Percentiles rank a stretch among this genome's conserved stretches.
Evolutionary conservation across 2,329 filamentous ascomycete species (phyloP).

Genomic region (Aspergillus sp.): DNA sequence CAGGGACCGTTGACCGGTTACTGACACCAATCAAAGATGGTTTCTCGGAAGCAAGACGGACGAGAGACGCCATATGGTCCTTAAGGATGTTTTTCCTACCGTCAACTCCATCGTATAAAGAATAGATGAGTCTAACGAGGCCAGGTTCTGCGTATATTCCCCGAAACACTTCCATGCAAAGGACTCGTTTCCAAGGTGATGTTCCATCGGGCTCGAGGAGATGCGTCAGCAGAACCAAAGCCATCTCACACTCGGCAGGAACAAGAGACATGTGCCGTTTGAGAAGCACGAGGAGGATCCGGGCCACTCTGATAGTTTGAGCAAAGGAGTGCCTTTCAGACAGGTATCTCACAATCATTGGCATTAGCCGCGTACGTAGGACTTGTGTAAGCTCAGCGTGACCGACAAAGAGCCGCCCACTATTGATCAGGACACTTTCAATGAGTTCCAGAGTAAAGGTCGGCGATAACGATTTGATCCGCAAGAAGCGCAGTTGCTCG

Average conservation of each 20-base stretch:
- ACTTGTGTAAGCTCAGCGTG: conserved; percentile 81
- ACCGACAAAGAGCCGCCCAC: conserved; percentile 72
- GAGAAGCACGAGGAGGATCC: conserved; percentile 79
- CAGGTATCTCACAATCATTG: conserved; percentile 73
- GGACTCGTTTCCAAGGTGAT: conserved; percentile 76
- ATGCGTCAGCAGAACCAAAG: conserved; percentile 76
- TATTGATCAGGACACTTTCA: conserved; percentile 83
- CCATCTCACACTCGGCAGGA: conserved; percentile 75
- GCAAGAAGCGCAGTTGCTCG: conserved; percentile 76
- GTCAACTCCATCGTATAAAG: conserved; percentile 71
- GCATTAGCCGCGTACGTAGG: conserved; percentile 74
- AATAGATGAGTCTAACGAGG: conserved; percentile 75
- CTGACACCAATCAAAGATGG: conserved; percentile 84
- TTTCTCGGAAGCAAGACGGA: conserved; percentile 89
- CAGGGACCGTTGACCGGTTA: conserved; percentile 81
- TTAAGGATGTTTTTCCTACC: conserved; percentile 74
- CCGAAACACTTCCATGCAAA: conserved; percentile 89
- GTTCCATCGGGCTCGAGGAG: conserved; percentile 80
- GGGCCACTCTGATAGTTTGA: conserved; percentile 74
- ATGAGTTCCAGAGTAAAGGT: conserved; percentile 88
- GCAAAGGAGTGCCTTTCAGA: conserved; percentile 78
- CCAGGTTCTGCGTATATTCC: conserved; percentile 79
- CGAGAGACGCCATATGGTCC: conserved; percentile 80
- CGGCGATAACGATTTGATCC: conserved; percentile 72
- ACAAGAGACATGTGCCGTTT: conserved; percentile 74